Evolutionary conservation across 139 green algal species (phyloP).

Genomic region (Spirogloea muscicola): DNA sequence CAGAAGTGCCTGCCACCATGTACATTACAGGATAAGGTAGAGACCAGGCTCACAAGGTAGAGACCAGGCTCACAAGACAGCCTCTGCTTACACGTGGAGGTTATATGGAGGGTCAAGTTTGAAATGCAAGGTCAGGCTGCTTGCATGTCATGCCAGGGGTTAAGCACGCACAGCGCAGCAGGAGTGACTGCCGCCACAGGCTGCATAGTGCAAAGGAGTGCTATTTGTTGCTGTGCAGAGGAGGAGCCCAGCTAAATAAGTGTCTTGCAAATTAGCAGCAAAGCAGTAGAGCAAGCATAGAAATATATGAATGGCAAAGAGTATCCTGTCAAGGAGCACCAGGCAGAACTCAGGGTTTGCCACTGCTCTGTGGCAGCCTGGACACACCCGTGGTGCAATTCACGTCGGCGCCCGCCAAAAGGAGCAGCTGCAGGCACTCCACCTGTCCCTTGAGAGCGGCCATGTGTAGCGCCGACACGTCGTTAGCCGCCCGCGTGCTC

Average conservation of each 20-base stretch:
- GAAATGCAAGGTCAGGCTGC: background rate
- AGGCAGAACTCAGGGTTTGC: background rate
- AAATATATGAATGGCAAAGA: background rate
- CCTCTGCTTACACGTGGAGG: too few relatives aligned
- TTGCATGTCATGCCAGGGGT: background rate
- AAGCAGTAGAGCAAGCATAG: background rate
- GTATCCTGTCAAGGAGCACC: background rate
- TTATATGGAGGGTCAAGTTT: background rate
- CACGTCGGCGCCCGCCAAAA: background rate
- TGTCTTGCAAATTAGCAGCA: background rate
- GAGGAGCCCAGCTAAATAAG: too few relatives aligned
- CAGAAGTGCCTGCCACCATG: background rate
- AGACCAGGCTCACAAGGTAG: too few relatives aligned
- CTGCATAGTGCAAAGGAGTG: constrained; percentile 21
- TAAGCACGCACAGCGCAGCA: constrained; percentile 1
- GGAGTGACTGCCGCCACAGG: background rate
- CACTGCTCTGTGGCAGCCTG: background rate
- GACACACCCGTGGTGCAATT: background rate
- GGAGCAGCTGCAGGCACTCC: constrained; percentile 14
- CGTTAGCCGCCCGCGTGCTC: constrained; percentile 1
- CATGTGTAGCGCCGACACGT: constrained; percentile 16
- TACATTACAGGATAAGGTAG: background rate
- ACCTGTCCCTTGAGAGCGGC: constrained; percentile 12
- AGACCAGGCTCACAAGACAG: background rate
- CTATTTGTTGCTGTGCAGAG: background rate